These are phyloP conservation scores for Rhizopogon vinicolor DNA, from an alignment of 768 basidiomycete genomes.

Conservation along the genomic window DNA sequence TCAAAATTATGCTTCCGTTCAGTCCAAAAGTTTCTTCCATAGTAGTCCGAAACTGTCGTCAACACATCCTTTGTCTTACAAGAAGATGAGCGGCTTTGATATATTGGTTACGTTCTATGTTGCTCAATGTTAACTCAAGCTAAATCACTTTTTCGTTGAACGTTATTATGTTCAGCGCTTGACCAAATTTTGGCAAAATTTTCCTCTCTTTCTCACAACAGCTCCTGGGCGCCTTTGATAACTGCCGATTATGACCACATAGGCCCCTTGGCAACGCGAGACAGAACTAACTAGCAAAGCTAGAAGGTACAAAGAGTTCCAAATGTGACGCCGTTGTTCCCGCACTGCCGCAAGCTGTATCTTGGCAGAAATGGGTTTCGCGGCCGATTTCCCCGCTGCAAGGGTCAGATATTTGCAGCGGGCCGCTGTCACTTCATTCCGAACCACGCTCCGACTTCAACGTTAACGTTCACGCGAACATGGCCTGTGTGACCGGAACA, in stretches of 20 bases:
- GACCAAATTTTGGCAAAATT: background rate
- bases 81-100: background rate
- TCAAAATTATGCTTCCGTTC: background rate
- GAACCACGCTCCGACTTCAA: no score
- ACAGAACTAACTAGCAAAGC: constrained; percentile 9
- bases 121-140: background rate
- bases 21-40: background rate
- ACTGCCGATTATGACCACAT: constrained; percentile 4
- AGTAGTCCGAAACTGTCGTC: background rate
- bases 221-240: background rate
- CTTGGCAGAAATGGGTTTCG: background rate
- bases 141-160: background rate
- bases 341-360: background rate
- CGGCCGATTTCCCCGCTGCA: background rate
- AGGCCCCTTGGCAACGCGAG: constrained; percentile 21
- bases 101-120: constrained; percentile 7
- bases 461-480: no score
- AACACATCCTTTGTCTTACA: background rate
- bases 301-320: constrained; percentile 9
- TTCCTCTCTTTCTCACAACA: background rate
- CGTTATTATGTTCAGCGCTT: constrained; percentile 1
- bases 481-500: no score
- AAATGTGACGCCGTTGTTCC: constrained; percentile 6
- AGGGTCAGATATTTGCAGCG: no score
- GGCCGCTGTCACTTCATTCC: no score